These are phyloP conservation scores for Chaetomium tenue DNA, from an alignment of 495 filamentous ascomycete species.

Conservation along the genomic window DNA sequence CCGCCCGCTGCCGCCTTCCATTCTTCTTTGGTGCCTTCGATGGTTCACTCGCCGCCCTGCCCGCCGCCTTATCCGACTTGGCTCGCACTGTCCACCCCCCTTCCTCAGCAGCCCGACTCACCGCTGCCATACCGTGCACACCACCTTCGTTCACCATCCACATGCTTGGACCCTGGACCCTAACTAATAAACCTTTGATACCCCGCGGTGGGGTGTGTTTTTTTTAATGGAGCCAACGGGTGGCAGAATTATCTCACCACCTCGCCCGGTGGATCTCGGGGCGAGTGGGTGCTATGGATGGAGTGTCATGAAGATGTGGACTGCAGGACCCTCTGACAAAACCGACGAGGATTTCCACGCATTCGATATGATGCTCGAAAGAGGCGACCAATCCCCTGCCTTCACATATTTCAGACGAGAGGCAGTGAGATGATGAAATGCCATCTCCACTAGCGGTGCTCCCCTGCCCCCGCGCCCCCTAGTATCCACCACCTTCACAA, in stretches of 20 bases:
- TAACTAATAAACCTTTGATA: background rate
- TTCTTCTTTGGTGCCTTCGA: background rate
- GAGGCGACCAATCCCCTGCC: background rate
- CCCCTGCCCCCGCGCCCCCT: constrained; percentile 16
- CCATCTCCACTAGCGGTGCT: background rate
- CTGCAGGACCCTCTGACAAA: constrained; percentile 1
- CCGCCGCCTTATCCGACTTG: constrained; percentile 9
- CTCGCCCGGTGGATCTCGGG: background rate
- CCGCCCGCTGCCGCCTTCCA: background rate
- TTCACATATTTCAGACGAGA: background rate
- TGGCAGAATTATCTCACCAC: background rate
- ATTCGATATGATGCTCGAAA: constrained; percentile 3
- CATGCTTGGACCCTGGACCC: background rate
- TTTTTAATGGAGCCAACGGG: background rate
- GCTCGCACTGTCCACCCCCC: constrained; percentile 3
- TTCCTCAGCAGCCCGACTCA: background rate
- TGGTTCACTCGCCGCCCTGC: background rate
- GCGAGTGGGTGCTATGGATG: constrained; percentile 13
- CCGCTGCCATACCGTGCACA: background rate
- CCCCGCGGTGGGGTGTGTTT: constrained; percentile 6
- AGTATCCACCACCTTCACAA: constrained; percentile 22
- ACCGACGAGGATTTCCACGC: background rate
- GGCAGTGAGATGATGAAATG: constrained; percentile 3
- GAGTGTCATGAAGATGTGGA: background rate
- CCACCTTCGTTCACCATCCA: background rate